phyloP scores from a whole-genome alignment of 805 yeast species.

The Torulaspora delbrueckii region DNA sequence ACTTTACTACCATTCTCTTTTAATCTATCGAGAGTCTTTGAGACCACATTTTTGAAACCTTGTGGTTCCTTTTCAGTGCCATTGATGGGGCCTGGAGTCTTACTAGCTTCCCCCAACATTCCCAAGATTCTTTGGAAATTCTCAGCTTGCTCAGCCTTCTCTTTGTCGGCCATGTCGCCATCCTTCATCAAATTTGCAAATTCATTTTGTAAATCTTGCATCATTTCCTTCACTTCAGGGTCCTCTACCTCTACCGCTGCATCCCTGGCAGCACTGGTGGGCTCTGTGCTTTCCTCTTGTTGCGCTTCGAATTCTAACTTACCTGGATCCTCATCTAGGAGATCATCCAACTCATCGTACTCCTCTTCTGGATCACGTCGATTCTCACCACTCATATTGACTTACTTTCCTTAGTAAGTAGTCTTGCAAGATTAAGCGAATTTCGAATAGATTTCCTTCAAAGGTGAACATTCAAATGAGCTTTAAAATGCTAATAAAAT shows the following conservation, averaged over 20 bases:
- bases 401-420: neutral
- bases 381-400: neutral
- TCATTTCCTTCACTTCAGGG: conserved; percentile 34
- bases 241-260: conserved; percentile 14
- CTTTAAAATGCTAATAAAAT: neutral
- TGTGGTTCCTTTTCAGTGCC: conserved; percentile 19
- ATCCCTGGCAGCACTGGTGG: conserved; percentile 15
- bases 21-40: conserved; percentile 73
- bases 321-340: conserved; percentile 65
- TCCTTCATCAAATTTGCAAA: conserved; percentile 25
- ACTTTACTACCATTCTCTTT: conserved; percentile 70
- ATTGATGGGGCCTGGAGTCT: conserved; percentile 9
- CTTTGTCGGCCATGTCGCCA: conserved; percentile 11
- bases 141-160: conserved; percentile 20
- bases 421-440: neutral
- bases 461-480: neutral
- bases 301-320: conserved; percentile 34
- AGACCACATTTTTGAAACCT: conserved; percentile 68
- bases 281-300: conserved; percentile 16
- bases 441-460: neutral
- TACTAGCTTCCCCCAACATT: conserved; percentile 27
- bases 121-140: conserved; percentile 36
- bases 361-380: conserved; percentile 38
- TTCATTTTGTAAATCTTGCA: conserved; percentile 26
- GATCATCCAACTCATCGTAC: conserved; percentile 72